Evolutionary conservation across 1,284 basidiomycete species (phyloP).

Genomic region (Bjerkandera adusta): DNA sequence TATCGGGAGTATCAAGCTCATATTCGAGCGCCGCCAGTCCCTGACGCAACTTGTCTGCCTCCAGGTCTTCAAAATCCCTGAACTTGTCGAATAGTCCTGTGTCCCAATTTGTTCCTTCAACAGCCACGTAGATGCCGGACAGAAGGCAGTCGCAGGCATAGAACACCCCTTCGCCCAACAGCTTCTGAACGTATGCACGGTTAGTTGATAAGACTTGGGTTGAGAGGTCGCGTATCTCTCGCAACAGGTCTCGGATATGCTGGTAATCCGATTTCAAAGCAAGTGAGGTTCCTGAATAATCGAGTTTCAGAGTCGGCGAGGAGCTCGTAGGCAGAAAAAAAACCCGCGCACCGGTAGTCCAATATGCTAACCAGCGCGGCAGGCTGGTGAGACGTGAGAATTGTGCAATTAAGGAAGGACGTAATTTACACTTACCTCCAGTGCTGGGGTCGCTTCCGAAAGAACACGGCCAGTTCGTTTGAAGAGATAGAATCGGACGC

Average conservation of each 20-base stretch:
- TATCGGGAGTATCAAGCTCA: neutral
- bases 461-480: neutral
- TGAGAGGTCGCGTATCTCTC: neutral
- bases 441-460: neutral
- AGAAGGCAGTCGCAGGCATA: neutral
- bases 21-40: neutral
- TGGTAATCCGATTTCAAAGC: neutral
- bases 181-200: neutral
- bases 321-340: neutral
- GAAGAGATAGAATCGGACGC: neutral
- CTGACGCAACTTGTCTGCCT: neutral
- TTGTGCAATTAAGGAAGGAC: too few species aligned
- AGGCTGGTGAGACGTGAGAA: neutral
- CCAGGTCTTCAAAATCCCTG: neutral
- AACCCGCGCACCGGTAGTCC: neutral
- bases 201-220: neutral
- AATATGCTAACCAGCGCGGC: neutral
- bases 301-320: too few species aligned
- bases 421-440: neutral
- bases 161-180: constrained; percentile 2
- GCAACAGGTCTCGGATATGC: neutral
- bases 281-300: neutral
- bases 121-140: neutral
- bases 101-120: neutral
- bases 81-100: neutral